Evolutionary conservation across 495 filamentous ascomycete species (phyloP).

Genomic region (Trichoderma parareesei): DNA sequence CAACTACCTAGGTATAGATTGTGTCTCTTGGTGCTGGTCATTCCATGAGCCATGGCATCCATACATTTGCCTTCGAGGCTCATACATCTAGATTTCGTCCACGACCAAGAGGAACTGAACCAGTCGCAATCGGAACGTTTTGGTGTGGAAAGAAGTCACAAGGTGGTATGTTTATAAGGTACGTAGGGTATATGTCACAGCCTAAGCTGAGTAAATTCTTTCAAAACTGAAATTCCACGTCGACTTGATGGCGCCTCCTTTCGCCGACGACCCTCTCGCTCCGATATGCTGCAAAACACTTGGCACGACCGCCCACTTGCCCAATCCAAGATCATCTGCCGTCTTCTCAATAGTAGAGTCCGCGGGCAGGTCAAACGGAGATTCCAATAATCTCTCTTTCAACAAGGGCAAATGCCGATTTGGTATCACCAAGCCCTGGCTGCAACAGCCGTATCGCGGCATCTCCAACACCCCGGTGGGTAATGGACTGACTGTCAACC

Average conservation of each 20-base stretch:
- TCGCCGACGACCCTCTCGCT: slow-evolving; percentile 16
- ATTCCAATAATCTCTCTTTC: slow-evolving; percentile 31
- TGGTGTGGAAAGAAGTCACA: too few species aligned
- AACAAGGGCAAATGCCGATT: slow-evolving; percentile 32
- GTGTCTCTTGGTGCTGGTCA: neutral
- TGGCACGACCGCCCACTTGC: slow-evolving; percentile 44
- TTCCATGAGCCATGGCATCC: neutral
- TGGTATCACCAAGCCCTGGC: slow-evolving; percentile 28
- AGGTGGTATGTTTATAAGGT: neutral
- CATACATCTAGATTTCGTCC: too few species aligned
- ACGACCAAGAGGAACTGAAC: neutral
- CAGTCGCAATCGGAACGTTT: too few species aligned
- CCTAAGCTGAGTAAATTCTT: neutral
- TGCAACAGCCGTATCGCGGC: slow-evolving; percentile 44
- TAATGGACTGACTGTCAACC: slow-evolving; percentile 30
- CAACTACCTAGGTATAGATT: too few species aligned
- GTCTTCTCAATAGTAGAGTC: slow-evolving; percentile 41
- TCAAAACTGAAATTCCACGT: slow-evolving; percentile 7
- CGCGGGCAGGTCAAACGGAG: slow-evolving; percentile 28
- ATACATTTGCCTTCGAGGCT: too few species aligned
- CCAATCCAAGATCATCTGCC: slow-evolving; percentile 27
- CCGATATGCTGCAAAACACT: slow-evolving; percentile 47
- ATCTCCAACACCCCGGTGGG: slow-evolving; percentile 36
- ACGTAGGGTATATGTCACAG: neutral
- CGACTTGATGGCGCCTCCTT: neutral